Evolutionary conservation across 345 rosid genomes (phyloP).

Genomic region (Acer yangbiense): DNA sequence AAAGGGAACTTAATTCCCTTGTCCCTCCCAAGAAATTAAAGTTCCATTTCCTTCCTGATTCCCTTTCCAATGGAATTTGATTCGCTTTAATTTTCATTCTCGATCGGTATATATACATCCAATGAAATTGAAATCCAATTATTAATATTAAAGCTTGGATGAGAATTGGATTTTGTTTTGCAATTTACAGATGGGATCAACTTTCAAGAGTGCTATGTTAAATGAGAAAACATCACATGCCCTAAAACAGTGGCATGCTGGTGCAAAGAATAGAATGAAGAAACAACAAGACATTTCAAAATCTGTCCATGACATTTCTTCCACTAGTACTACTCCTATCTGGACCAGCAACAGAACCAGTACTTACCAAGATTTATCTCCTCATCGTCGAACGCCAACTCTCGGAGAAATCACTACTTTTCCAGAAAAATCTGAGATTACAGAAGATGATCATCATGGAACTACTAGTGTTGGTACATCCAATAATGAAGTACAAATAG

Average conservation of each 20-base stretch:
- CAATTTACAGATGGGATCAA: slow-evolving; percentile 49
- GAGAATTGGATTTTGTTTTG: too few relatives aligned
- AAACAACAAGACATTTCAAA: slow-evolving; percentile 6
- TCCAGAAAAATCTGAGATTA: background rate
- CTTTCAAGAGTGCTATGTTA: slow-evolving; percentile 31
- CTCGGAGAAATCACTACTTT: background rate
- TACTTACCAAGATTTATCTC: slow-evolving; percentile 3
- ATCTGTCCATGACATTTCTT: slow-evolving; percentile 10
- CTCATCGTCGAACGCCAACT: slow-evolving; percentile 23
- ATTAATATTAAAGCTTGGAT: too few relatives aligned
- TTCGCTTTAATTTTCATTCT: too few relatives aligned
- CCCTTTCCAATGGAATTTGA: too few relatives aligned
- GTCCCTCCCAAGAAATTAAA: too few relatives aligned
- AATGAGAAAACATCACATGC: slow-evolving; percentile 36
- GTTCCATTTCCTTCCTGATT: too few relatives aligned
- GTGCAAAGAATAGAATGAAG: slow-evolving; percentile 36
- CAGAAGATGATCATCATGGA: slow-evolving; percentile 10
- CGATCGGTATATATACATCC: too few relatives aligned
- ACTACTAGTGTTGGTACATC: background rate
- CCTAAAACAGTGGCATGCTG: slow-evolving; percentile 35
- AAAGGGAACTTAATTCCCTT: too few relatives aligned
- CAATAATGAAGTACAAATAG: background rate
- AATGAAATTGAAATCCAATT: too few relatives aligned
- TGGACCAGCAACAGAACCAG: slow-evolving; percentile 13
- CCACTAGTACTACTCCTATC: background rate